Evolutionary conservation across 1,284 basidiomycete species (phyloP).

Genomic region (Anthracocystis walkeri): DNA sequence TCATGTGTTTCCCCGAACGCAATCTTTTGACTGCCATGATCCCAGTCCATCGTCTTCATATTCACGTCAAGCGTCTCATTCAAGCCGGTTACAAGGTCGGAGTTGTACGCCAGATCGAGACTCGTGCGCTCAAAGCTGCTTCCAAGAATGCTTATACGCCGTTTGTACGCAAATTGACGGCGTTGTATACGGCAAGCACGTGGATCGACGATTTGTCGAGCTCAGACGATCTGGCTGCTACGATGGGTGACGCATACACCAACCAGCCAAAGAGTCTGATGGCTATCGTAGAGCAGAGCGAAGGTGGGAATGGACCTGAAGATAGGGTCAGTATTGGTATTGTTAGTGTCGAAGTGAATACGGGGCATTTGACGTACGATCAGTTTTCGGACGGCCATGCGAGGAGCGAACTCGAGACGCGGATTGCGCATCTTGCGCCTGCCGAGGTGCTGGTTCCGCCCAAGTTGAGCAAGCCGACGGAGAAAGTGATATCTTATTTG

Average conservation of each 20-base stretch:
- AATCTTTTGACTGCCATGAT: slow-evolving; percentile 87
- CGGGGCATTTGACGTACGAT: slow-evolving; percentile 92
- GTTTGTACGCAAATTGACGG: slow-evolving; percentile 83
- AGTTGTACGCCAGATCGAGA: slow-evolving; percentile 89
- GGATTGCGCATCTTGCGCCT: slow-evolving; percentile 74
- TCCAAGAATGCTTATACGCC: slow-evolving; percentile 71
- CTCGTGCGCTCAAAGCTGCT: slow-evolving; percentile 92
- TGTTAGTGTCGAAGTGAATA: slow-evolving; percentile 84
- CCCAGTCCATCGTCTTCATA: slow-evolving; percentile 81
- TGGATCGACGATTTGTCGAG: slow-evolving; percentile 79
- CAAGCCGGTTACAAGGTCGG: slow-evolving; percentile 87
- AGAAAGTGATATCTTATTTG: slow-evolving; percentile 79
- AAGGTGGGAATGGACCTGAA: slow-evolving; percentile 73
- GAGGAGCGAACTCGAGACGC: slow-evolving; percentile 64
- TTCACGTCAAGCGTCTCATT: slow-evolving; percentile 85
- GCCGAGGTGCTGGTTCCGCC: slow-evolving; percentile 80
- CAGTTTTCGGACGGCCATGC: slow-evolving; percentile 72
- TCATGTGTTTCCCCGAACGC: slow-evolving; percentile 78
- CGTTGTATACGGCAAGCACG: slow-evolving; percentile 89
- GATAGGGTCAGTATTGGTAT: slow-evolving; percentile 79
- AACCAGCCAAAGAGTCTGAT: slow-evolving; percentile 53
- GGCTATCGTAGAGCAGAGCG: slow-evolving; percentile 76
- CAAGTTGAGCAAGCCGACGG: slow-evolving; percentile 79
- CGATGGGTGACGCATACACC: slow-evolving; percentile 28
- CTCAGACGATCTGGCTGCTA: slow-evolving; percentile 72